Conservation (phyloP, 176 grass and related monocot genomes). For the Alopecurus myosuroides region DNA sequence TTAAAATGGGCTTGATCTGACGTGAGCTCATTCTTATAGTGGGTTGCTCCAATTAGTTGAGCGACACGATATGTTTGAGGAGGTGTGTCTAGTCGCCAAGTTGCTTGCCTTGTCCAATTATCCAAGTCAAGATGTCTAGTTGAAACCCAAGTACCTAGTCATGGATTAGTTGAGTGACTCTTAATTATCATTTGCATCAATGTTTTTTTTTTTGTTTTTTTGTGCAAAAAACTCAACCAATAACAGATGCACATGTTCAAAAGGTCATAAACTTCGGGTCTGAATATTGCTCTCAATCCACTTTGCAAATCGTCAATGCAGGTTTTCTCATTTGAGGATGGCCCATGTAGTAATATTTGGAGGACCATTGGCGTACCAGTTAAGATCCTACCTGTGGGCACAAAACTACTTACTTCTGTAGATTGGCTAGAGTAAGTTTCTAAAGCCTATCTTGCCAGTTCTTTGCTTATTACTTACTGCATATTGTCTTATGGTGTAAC, state of each 20-base stretch:
- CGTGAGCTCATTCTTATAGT: background rate
- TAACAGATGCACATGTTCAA: background rate
- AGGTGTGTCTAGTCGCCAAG: background rate
- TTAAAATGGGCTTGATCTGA: background rate
- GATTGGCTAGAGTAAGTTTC: constrained; percentile 95
- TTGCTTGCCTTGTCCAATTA: background rate
- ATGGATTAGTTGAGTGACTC: background rate
- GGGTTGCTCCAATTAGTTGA: background rate
- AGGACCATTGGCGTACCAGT: constrained; percentile 54
- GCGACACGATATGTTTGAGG: background rate
- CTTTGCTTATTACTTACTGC: constrained; percentile 19
- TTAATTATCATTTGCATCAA: background rate
- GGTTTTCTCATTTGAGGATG: constrained; percentile 86
- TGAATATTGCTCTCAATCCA: background rate
- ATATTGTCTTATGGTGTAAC: background rate
- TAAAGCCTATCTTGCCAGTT: constrained; percentile 27
- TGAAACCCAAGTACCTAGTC: background rate
- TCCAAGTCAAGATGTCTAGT: background rate
- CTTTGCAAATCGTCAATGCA: constrained; percentile 38
- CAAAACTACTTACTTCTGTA: constrained; percentile 27
- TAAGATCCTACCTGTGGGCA: constrained; percentile 38
- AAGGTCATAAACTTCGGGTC: background rate
- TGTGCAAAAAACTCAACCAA: no score
- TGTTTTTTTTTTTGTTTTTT: no score
- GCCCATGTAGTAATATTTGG: constrained; percentile 62